Evolutionary conservation across 2,329 filamentous ascomycete genomes (phyloP), one percentile per base, ranked within the genome.

Genomic region (Cladosporium sphaerospermum): DNA sequence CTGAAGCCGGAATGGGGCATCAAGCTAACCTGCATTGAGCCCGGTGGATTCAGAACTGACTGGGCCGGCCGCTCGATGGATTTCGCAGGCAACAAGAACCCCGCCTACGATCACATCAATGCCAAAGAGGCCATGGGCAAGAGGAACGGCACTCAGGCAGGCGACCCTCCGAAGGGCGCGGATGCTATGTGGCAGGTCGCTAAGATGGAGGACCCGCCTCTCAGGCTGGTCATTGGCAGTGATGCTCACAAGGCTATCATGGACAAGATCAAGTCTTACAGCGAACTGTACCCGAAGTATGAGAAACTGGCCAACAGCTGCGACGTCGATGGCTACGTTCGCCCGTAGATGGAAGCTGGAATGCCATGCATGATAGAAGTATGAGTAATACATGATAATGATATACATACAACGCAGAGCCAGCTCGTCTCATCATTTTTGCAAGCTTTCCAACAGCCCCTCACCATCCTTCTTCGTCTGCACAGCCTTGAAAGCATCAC

Each of bases 401-500:
- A 28, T 28, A 28, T 7, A 7, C 1, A 1, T 28, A 28, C 23
- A 28, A 28, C 4, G 4, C 7, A 4, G 2, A 7, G 7, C 7
- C 4, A 28, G 23, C 23, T 28, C 7, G 7, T 28, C 23, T n/a
- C 42, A 1, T 52, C 59, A 70, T 59, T 68, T 68, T 57, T 72
- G 71, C 65, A 77, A 67, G n/a, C 73, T 73, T 56, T 76, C 73
- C 70, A 77, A 70, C 44, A 78, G 62, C 18, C 71, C 73, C 43
- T 62, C 58, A 3, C 73, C 74, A 47, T 79, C 78, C 46, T 73
- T 73, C 67, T 80, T 84, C n/a, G 89, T 95, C 70, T 92, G 89
- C 10, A 96, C 87, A 49, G 65, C 71, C 57, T 71, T 72, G 55
- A 73, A 72, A 45, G 62, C 63, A 7, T 75, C 79, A 46, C 81